These are phyloP conservation scores for Ascochyta lentis DNA, from an alignment of 2,329 filamentous ascomycete genomes.

Conservation along the genomic window DNA sequence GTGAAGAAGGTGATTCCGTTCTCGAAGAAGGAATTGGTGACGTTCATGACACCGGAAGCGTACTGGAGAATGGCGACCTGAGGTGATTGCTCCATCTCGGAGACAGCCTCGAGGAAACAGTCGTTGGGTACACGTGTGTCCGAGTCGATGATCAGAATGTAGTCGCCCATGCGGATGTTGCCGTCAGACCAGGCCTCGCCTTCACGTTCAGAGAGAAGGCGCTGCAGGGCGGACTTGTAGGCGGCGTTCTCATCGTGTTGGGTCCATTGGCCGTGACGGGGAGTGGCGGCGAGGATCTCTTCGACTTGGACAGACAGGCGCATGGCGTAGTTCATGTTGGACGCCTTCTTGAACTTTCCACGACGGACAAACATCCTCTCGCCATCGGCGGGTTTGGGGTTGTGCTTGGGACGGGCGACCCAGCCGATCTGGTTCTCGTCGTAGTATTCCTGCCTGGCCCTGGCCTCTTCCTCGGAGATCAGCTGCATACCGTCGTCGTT, in stretches of 20 bases:
- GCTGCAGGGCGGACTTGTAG: slow-evolving; percentile 55
- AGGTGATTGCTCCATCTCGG: slow-evolving; percentile 80
- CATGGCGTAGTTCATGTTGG: slow-evolving; percentile 77
- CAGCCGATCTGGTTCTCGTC: slow-evolving; percentile 59
- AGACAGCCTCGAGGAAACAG: slow-evolving; percentile 79
- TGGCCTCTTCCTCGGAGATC: slow-evolving; percentile 56
- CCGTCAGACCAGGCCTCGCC: slow-evolving; percentile 78
- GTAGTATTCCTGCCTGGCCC: slow-evolving; percentile 56
- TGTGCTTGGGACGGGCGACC: slow-evolving; percentile 57
- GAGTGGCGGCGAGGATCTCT: slow-evolving; percentile 57
- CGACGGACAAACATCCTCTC: slow-evolving; percentile 34
- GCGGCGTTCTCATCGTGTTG: slow-evolving; percentile 48
- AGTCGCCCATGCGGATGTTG: slow-evolving; percentile 85
- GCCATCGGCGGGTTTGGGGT: slow-evolving; percentile 28
- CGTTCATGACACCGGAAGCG: slow-evolving; percentile 73
- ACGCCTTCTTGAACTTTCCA: slow-evolving; percentile 58
- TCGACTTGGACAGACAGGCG: slow-evolving; percentile 68
- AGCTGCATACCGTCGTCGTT: slow-evolving; percentile 74
- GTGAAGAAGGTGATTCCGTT: slow-evolving; percentile 81
- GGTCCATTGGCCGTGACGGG: slow-evolving; percentile 30
- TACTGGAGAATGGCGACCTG: slow-evolving; percentile 82
- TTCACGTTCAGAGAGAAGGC: slow-evolving; percentile 69
- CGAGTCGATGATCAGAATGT: slow-evolving; percentile 69
- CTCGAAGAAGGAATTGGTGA: slow-evolving; percentile 75
- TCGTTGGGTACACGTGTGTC: slow-evolving; percentile 63